These are phyloP conservation scores for Plasmodium gaboni DNA, from an alignment of 169 alveolate species.

Conservation along the genomic window DNA sequence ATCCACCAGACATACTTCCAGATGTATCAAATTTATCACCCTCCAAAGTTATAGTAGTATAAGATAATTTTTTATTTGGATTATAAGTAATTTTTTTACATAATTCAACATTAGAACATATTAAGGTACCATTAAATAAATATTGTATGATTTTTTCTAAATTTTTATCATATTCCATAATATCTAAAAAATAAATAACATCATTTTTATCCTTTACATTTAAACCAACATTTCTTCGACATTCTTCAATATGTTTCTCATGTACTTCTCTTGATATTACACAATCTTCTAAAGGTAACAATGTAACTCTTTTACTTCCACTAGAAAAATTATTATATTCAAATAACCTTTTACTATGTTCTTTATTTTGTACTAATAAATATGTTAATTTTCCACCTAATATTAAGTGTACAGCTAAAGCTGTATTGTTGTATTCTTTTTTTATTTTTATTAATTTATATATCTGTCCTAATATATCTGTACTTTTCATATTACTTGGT, in stretches of 20 bases:
- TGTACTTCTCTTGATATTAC: constrained; percentile 75
- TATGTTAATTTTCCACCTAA: constrained; percentile 81
- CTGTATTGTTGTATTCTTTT: constrained; percentile 66
- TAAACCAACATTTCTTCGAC: constrained; percentile 71
- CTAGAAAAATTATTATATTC: constrained; percentile 78
- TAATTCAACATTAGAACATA: constrained; percentile 87
- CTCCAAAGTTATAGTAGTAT: constrained; percentile 90
- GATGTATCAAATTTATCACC: constrained; percentile 93
- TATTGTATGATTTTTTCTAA: constrained; percentile 86
- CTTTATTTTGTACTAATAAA: constrained; percentile 80
- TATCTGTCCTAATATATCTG: constrained; percentile 81
- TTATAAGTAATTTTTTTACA: constrained; percentile 91
- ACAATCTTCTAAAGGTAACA: constrained; percentile 82
- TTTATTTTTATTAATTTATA: constrained; percentile 79
- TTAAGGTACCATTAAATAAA: constrained; percentile 88
- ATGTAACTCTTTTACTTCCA: constrained; percentile 79
- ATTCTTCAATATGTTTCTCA: constrained; percentile 76
- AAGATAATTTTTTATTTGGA: constrained; percentile 81
- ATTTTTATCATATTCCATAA: constrained; percentile 81
- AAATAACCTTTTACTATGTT: constrained; percentile 78
- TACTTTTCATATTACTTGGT: constrained; percentile 40
- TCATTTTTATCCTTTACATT: constrained; percentile 58
- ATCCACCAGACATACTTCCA: constrained; percentile 95
- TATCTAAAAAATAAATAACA: constrained; percentile 79
- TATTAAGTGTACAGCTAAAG: constrained; percentile 82